These are phyloP conservation scores for Oryza australiensis DNA, from an alignment of 176 grass and related monocot species.

Conservation along the genomic window DNA sequence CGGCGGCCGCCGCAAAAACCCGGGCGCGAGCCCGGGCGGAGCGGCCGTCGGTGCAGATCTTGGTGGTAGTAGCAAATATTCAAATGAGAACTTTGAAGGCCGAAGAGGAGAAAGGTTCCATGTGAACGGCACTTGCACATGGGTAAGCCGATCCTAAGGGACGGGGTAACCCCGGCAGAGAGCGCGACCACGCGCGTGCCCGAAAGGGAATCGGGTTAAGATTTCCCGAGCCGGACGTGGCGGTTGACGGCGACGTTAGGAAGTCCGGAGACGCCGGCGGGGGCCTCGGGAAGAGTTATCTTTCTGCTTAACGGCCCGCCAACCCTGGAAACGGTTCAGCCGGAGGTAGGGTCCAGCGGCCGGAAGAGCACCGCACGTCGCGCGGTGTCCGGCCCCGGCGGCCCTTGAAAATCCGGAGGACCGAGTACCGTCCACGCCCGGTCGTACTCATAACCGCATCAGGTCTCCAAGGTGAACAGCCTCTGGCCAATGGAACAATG, in stretches of 20 bases:
- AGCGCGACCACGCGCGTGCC: too few species aligned
- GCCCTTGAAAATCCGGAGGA: conserved; percentile 71
- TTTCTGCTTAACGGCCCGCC: conserved; percentile 47
- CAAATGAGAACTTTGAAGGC: conserved; percentile 89
- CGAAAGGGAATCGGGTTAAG: not conserved
- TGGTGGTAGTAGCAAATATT: conserved; percentile 90
- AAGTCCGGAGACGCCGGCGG: conserved; percentile 59
- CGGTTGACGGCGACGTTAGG: conserved; percentile 55
- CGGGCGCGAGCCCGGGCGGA: conserved; percentile 60
- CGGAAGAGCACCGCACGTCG: conserved; percentile 32
- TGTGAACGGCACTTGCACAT: conserved; percentile 85
- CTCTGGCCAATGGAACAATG: conserved; percentile 81
- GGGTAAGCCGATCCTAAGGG: conserved; percentile 74
- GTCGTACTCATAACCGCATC: conserved; percentile 60
- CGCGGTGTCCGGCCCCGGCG: conserved; percentile 46
- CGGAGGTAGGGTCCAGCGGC: conserved; percentile 63
- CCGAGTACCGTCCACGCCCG: conserved; percentile 56
- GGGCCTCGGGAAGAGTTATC: conserved; percentile 59
- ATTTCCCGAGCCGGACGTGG: conserved; percentile 32
- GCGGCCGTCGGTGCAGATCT: conserved; percentile 68
- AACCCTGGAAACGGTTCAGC: conserved; percentile 61
- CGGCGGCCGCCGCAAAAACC: conserved; percentile 60
- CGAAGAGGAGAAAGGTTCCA: conserved; percentile 85
- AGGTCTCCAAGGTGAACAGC: conserved; percentile 67
- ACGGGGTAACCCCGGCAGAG: conserved; percentile 51